Base-by-base conservation (phyloP, 2,329 filamentous ascomycete species). In the Fusarium sublunatum region DNA sequence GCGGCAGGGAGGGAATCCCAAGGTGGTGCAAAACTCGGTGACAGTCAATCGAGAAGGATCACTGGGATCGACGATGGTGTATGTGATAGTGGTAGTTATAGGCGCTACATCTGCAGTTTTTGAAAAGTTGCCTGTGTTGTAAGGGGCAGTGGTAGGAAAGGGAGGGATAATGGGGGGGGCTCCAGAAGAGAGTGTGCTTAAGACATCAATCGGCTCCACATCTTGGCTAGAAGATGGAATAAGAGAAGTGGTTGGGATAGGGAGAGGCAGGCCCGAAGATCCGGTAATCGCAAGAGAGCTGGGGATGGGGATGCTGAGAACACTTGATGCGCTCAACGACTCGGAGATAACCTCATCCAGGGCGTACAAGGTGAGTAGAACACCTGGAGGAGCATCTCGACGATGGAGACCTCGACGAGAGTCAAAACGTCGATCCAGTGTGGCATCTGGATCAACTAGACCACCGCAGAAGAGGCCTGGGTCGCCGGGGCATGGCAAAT, bases 401-500 rank as follows among this genome's bases (percentile, higher is more conserved):
- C 29, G 40, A 8, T 6, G 24, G 1, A 59, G 6, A 5, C 11
- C 19, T n/a, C 10, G 25, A 12, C 12, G 5, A 10, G 24, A 15
- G 3, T 35, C 48, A 3, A 35, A 34, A 28, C 52, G 55, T 25
- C 41, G 43, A 7, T 25, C 48, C 7, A 29, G 42, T 12, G 6
- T 35, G 39, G 19, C 6, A 2, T 42, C 22, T 6, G 7, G 19
- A 25, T 32, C 25, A 7, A 53, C 10, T 3, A 53, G 6, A 6
- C 64, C 62, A 5, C 64, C 64, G 29, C 62, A 65, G 45, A 57
- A 57, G 8, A 67, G 47, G 4, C 44, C 41, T 24, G 42, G 43
- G 4, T 67, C 64, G 3, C 61, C 64, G 6, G 59, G 62, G 11
- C 64, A 67, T 6, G 38, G 55, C 3, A 53, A 10, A 38, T 67